Base-by-base conservation (phyloP, 441 rosid species). In the Pelargonium citronellum region DNA sequence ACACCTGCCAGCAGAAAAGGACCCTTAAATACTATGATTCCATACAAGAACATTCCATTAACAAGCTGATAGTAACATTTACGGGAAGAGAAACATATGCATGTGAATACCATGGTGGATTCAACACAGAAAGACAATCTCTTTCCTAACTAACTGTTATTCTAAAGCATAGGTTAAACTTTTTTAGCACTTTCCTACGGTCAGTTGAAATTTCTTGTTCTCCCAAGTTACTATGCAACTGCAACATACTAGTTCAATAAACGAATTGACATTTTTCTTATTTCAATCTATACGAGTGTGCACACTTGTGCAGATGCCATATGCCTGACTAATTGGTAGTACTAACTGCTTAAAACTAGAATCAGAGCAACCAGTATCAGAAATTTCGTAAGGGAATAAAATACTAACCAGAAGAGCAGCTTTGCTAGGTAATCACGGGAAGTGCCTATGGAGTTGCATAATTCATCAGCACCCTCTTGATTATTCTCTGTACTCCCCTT, bases 381-480 rank as follows among this genome's bases (percentile, higher is more conserved):
- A 67, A 22, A 46, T 13, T 8, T 44, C 34, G 37, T 3, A 72
- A 47, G 65, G 69, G 39, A 13, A 64, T 22, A 44, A 34, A 68
- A 16, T 17, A 57, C 20, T 11, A 69, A 91, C 97, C 95, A 91
- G 86, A 91, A 91, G 75, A 87, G 92, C 72, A 91, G 84, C 82
- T 86, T 91, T 0, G 97, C 97, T 16, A 91, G 88, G 69, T 89
- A 86, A 82, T 91, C 97, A 3, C 95, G 86, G 17, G 91, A 86
- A 51, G 90, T 84, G 83, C 80, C 84, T 20, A 91, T 79, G 13
- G 77, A 76, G 27, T 72, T 77, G 44, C 75, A 76, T 55, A 63
- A 78, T 73, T 83, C 89, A 76, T 79, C 80, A 30, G 74, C 72
- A 51, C 71, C 79, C 41, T 82, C 81, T 46, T 72, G 74, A 37